Base-by-base conservation (phyloP, 2,329 filamentous ascomycete genomes). In the Alternaria triticimaculans region DNA sequence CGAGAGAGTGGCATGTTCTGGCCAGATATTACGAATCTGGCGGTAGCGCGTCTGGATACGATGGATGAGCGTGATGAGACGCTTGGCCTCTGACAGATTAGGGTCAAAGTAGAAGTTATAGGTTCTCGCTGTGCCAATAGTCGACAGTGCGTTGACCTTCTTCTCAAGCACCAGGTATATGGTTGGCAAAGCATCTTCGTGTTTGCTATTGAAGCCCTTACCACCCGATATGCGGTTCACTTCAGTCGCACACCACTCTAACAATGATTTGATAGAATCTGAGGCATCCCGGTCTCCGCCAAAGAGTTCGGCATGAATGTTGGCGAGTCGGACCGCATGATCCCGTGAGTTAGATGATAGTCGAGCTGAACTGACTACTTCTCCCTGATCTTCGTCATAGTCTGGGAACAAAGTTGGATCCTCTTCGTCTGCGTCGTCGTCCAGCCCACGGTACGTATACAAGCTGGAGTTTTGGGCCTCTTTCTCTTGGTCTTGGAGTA, bases 51-150 rank as follows among this genome's bases (percentile, higher is more conserved):
- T 77, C 74, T 91, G 89, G 49, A 95, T 88, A 55, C 88, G 87
- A 71, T 89, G 86, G 11, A 93, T 84, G 9, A 97, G 82, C 0
- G 79, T 81, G 25, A 96, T 88, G 5, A 97, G 85, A 64, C 89
- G 91, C 64, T 91, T 89, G 10, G 89, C 89, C 81, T 98, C 93
- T 1, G 83, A 78, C 12, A 95, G 82, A 72, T 98, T 96, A 3
- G 90, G 79, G 72, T 97, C 90, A 0, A 87, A 90, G 79, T 99
- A 99, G 78, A 99, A 97, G 80, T 97, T 97, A 83, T 95, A 96
- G 7, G 53, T 58, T 44, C 67, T 65, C 10, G 67, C 72, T 10
- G 71, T 73, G 5, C 81, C 80, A 6, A 80, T 71, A 59, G 74
- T 64, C 54, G 68, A 66, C 18, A 80, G 67, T 15, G 75, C 68